A percentile compares a stretch with the other conserved stretches of the same genome.
These are phyloP conservation scores for Aureobasidium namibiae DNA, from an alignment of 2,329 filamentous ascomycete species.

Conservation along the genomic window DNA sequence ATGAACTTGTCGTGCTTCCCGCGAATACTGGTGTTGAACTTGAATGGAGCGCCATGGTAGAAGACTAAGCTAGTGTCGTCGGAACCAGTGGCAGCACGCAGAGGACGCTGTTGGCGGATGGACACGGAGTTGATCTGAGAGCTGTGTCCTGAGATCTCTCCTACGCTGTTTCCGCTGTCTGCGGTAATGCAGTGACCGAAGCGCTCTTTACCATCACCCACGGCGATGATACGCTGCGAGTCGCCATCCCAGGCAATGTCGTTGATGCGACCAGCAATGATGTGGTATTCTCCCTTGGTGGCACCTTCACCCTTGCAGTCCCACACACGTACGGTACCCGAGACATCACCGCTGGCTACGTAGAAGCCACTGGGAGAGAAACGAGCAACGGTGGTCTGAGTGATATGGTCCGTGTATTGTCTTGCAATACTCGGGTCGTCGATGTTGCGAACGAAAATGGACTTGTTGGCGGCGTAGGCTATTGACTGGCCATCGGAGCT, in stretches of 20 bases:
- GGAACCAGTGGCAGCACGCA: slow-evolving; percentile 82
- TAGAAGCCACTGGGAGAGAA: slow-evolving; percentile 95
- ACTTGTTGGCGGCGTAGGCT: slow-evolving; percentile 92
- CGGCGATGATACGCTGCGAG: slow-evolving; percentile 90
- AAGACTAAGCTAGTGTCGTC: slow-evolving; percentile 89
- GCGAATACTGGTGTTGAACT: slow-evolving; percentile 77
- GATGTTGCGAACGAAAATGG: slow-evolving; percentile 90
- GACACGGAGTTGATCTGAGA: slow-evolving; percentile 86
- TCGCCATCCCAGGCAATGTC: slow-evolving; percentile 98
- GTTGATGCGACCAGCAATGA: slow-evolving; percentile 90
- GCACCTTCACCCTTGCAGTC: slow-evolving; percentile 77
- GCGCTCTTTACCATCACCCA: slow-evolving; percentile 87
- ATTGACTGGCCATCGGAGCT: slow-evolving; percentile 87
- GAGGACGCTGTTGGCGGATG: slow-evolving; percentile 80
- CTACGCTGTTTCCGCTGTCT: slow-evolving; percentile 92
- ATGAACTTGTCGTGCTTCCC: slow-evolving; percentile 83
- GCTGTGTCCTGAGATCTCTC: slow-evolving; percentile 87
- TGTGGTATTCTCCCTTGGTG: slow-evolving; percentile 89
- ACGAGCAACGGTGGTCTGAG: slow-evolving; percentile 80
- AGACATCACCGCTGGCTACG: slow-evolving; percentile 81
- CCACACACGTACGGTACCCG: slow-evolving; percentile 84
- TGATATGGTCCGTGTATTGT: slow-evolving; percentile 88
- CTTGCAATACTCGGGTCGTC: slow-evolving; percentile 76
- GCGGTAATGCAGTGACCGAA: slow-evolving; percentile 92
- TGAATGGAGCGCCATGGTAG: slow-evolving; percentile 89